Evolutionary conservation across 352 stramenopile species (phyloP), one percentile per base, ranked within the genome.

Genomic region (Pythium dissotocum): DNA sequence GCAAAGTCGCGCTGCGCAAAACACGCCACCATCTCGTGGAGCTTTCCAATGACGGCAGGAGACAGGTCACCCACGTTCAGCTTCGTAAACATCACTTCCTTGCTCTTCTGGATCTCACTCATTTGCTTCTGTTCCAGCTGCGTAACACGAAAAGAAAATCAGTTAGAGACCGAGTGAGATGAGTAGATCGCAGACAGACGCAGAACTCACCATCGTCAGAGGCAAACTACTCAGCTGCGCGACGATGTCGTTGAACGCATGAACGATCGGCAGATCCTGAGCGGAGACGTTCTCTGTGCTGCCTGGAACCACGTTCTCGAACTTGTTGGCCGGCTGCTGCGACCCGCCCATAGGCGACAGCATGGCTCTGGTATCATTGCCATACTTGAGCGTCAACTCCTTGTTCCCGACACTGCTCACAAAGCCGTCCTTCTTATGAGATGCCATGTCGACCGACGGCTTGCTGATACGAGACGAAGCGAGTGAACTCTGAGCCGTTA

Each of bases 41-140:
- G 77, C 63, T 77, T 77, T 0, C 69, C 83, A 18, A 96, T 82
- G 51, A 94, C 80, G 24, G 80, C 76, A 14, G 88, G 79, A 36
- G 83, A 88, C 58, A 96, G 65, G 13, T 90, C 82, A 12, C 83
- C 82, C 16, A 89, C 80, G 70, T 94, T 94, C 53, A 96, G 85
- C 76, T 96, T 96, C 24, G 85, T 91, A 58, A 94, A 94, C 80
- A 96, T 83, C 56, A 95, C 75, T 57, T 94, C 88, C 66, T 93
- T 93, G 57, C 80, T 77, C 77, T 94, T 94, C 30, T 91, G 82
- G 53, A 93, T 93, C 67, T 96, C 88, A 21, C 82, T 70, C 71
- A 96, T 77, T 61, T 94, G 87, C 73, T 96, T 96, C 66, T 94
- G 83, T 72, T 96, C 88, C 73, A 93, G 83, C 87, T 95, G n/a